Percentiles rank a stretch among this genome's conserved stretches.
phyloP scores from a whole-genome alignment of 495 filamentous ascomycete species.

The Neurospora terricola region DNA sequence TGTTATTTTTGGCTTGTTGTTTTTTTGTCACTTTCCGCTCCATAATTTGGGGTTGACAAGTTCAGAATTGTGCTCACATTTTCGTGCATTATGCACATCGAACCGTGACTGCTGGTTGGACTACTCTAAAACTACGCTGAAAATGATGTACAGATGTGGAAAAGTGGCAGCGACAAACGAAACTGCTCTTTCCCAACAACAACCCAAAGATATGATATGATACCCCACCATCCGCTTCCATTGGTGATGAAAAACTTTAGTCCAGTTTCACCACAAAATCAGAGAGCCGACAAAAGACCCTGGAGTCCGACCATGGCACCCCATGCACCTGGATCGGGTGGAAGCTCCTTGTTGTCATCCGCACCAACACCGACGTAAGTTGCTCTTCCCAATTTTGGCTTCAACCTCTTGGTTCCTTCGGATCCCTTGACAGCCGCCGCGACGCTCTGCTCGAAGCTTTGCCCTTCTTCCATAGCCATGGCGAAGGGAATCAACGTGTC shows the following conservation, averaged over 20 bases:
- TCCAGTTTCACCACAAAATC: not conserved
- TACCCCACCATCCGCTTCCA: not conserved
- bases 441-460: conserved; percentile 40
- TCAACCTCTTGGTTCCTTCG: conserved; percentile 43
- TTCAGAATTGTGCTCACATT: not conserved
- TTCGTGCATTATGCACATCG: not conserved
- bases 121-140: not conserved
- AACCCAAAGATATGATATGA: not conserved
- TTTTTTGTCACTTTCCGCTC: not conserved
- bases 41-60: not conserved
- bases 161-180: not conserved
- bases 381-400: conserved; percentile 46
- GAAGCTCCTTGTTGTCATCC: conserved; percentile 32
- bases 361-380: conserved; percentile 46
- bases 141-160: not conserved
- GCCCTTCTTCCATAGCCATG: conserved; percentile 31
- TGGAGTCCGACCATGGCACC: conserved; percentile 49
- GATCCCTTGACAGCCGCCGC: conserved; percentile 44
- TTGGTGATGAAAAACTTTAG: not conserved
- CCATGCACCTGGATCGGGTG: conserved; percentile 53
- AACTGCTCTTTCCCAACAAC: not conserved
- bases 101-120: not conserved
- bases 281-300: conserved; percentile 28
- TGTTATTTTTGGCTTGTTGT: not conserved
- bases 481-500: conserved; percentile 50